A percentile compares a stretch with the other conserved stretches of the same genome.
These are phyloP conservation scores for Immersiella caudata DNA, from an alignment of 495 filamentous ascomycete genomes.

Conservation along the genomic window DNA sequence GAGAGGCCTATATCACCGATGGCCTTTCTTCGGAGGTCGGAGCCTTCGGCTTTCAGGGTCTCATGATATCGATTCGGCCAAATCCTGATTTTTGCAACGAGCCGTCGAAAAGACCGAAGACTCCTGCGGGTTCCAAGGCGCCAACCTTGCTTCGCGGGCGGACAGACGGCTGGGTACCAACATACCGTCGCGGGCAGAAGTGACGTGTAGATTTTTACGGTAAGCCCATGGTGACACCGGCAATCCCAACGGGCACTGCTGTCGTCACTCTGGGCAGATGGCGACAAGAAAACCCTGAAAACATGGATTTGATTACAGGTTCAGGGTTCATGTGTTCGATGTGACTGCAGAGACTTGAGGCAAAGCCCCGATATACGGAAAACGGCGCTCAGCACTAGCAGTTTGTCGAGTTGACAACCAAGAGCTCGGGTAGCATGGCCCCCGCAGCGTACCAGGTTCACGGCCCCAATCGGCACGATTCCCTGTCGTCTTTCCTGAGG, in stretches of 20 bases:
- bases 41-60: background rate
- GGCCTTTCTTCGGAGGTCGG: background rate
- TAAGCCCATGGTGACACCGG: background rate
- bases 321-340: background rate
- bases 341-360: background rate
- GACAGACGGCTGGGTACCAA: background rate
- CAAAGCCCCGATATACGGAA: background rate
- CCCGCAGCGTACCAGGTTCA: background rate
- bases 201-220: background rate
- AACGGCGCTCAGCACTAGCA: constrained; percentile 6
- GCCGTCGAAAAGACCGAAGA: background rate
- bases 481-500: background rate
- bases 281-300: background rate
- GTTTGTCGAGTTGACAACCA: background rate
- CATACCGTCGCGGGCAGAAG: background rate
- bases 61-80: background rate
- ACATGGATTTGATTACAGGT: background rate
- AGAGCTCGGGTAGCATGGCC: no score
- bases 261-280: background rate
- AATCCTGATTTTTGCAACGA: background rate
- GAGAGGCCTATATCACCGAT: background rate
- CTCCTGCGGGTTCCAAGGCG: background rate
- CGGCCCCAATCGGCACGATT: constrained; percentile 5
- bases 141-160: background rate
- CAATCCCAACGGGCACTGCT: background rate